Percentiles rank a stretch among this genome's conserved stretches.
Conservation (phyloP, 805 yeast species). For the Saturnispora halmiae region DNA sequence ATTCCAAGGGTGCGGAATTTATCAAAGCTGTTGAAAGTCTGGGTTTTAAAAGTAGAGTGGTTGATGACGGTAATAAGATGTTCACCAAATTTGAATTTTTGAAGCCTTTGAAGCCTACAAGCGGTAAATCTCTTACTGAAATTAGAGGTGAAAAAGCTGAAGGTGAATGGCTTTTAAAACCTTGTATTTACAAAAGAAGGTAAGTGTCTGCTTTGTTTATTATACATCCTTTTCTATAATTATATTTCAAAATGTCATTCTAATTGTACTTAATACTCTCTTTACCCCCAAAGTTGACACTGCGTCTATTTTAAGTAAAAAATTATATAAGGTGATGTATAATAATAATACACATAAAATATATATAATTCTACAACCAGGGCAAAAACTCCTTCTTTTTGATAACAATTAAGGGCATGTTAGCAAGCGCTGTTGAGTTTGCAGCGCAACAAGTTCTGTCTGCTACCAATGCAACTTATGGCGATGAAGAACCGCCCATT, state of each 20-base stretch:
- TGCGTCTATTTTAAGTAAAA: too few species aligned
- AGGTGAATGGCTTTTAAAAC: conserved; percentile 86
- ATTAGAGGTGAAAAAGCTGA: conserved; percentile 54
- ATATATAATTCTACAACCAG: neutral
- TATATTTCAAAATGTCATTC: too few species aligned
- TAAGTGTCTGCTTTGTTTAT: too few species aligned
- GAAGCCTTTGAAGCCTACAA: conserved; percentile 66
- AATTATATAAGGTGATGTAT: neutral
- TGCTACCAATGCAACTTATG: neutral
- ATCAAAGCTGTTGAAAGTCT: conserved; percentile 62
- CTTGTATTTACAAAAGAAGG: conserved; percentile 91
- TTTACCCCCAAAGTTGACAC: too few species aligned
- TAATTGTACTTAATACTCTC: too few species aligned
- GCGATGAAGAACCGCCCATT: conserved; percentile 26
- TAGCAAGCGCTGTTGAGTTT: neutral
- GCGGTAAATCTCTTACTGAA: conserved; percentile 48
- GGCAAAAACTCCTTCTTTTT: neutral
- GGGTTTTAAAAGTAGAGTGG: conserved; percentile 82
- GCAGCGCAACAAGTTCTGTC: neutral
- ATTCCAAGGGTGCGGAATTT: conserved; percentile 70
- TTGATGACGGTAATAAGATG: conserved; percentile 87
- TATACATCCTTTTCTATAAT: too few species aligned
- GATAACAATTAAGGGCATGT: neutral
- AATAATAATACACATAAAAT: too few species aligned
- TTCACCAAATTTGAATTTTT: conserved; percentile 90